Percentiles rank a stretch among this genome's conserved stretches.
phyloP scores from a whole-genome alignment of 768 basidiomycete genomes.

The Suillus alpinus region DNA sequence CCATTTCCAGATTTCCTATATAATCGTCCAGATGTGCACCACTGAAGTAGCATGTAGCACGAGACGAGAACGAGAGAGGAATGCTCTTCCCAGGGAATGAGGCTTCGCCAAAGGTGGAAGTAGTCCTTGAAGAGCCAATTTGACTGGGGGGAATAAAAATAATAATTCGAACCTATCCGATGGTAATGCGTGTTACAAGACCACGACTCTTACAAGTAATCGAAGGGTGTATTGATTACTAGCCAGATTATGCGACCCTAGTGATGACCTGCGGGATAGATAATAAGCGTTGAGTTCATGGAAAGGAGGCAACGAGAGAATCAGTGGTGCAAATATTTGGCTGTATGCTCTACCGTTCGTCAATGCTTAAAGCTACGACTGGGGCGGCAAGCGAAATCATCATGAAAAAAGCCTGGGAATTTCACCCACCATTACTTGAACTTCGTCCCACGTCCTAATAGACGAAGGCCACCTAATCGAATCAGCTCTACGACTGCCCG shows the following conservation, averaged over 20 bases:
- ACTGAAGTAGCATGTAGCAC: neutral
- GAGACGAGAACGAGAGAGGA: conserved; percentile 8
- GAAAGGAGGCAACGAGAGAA: conserved; percentile 9
- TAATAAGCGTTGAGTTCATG: neutral
- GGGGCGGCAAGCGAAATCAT: conserved; percentile 75
- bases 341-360: conserved; percentile 65
- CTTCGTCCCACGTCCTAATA: conserved; percentile 4
- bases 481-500: conserved; percentile 64
- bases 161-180: neutral
- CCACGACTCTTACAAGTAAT: neutral
- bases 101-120: conserved; percentile 19
- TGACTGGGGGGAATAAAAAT: conserved; percentile 21
- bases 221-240: neutral
- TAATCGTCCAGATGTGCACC: neutral
- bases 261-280: neutral
- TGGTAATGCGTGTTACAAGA: neutral
- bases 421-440: conserved; percentile 26
- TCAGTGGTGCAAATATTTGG: conserved; percentile 71
- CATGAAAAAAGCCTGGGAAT: conserved; percentile 25
- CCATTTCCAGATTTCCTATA: too few relatives aligned
- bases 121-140: conserved; percentile 23
- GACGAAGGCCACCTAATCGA: conserved; percentile 23
- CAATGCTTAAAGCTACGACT: conserved; percentile 63
- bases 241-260: neutral
- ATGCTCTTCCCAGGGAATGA: conserved; percentile 32